Evolutionary conservation across 2,329 filamentous ascomycete genomes (phyloP).

Genomic region (Aspergillus aculeatus): DNA sequence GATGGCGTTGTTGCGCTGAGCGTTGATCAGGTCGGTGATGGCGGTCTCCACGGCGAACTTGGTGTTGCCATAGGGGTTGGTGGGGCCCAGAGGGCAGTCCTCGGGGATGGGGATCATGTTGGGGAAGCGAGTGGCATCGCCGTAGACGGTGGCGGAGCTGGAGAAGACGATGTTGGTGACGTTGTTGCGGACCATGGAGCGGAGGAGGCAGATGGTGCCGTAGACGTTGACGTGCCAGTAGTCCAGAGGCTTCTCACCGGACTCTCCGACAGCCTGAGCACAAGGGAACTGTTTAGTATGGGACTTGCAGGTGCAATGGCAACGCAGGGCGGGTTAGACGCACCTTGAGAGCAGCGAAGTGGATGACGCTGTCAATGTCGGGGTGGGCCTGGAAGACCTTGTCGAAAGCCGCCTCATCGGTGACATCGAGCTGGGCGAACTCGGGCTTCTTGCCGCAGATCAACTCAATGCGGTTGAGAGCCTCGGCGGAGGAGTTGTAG

Average conservation of each 20-base stretch:
- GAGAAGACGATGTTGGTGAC: constrained; percentile 98
- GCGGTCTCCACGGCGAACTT: constrained; percentile 89
- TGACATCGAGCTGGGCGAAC: constrained; percentile 86
- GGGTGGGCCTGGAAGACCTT: constrained; percentile 85
- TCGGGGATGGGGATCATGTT: constrained; percentile 99
- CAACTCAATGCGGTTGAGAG: constrained; percentile 90
- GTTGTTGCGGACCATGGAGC: constrained; percentile 83
- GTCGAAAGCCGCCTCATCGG: constrained; percentile 77
- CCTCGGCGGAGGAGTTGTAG: constrained; percentile 93
- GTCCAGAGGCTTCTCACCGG: constrained; percentile 86
- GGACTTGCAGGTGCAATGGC: not conserved
- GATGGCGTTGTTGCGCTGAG: constrained; percentile 76
- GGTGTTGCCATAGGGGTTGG: constrained; percentile 96
- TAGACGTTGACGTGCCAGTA: constrained; percentile 98
- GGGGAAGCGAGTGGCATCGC: constrained; percentile 90
- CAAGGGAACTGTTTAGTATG: constrained; percentile 1
- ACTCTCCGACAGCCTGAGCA: constrained; percentile 86
- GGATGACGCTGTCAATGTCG: constrained; percentile 95
- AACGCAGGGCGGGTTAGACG: not conserved
- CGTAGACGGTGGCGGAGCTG: constrained; percentile 95
- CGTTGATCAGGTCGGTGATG: constrained; percentile 86
- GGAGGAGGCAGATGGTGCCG: constrained; percentile 83
- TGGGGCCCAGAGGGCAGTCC: constrained; percentile 90
- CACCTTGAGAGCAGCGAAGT: constrained; percentile 97
- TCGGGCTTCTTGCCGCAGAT: constrained; percentile 82